These are phyloP conservation scores for Hyphopichia wangnamkhiaoensis DNA, from an alignment of 1,139 yeast genomes.

Conservation along the genomic window DNA sequence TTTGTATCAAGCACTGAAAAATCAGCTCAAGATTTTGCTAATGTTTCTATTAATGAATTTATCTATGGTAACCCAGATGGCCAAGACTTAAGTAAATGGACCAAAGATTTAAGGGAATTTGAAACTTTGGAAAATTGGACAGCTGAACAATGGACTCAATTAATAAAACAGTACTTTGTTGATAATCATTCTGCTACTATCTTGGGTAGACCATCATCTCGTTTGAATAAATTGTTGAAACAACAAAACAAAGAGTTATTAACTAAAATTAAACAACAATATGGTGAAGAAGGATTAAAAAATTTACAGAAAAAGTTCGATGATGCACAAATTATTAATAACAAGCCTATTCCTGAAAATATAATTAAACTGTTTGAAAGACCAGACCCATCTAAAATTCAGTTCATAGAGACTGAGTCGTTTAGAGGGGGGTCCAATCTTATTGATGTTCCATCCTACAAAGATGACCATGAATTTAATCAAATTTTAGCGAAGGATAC, in stretches of 20 bases:
- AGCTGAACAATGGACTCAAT: slow-evolving; percentile 62
- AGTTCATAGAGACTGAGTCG: slow-evolving; percentile 70
- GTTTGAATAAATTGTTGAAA: slow-evolving; percentile 55
- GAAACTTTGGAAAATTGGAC: slow-evolving; percentile 64
- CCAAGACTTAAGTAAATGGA: slow-evolving; percentile 54
- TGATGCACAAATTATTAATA: slow-evolving; percentile 67
- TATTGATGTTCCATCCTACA: slow-evolving; percentile 15
- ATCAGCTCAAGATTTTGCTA: slow-evolving; percentile 60
- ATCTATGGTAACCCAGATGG: slow-evolving; percentile 73
- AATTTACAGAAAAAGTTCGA: slow-evolving; percentile 52
- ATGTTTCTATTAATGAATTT: slow-evolving; percentile 74
- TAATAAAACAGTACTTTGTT: slow-evolving; percentile 56
- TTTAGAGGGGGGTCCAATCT: slow-evolving; percentile 49
- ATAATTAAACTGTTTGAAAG: slow-evolving; percentile 60
- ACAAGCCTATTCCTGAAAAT: slow-evolving; percentile 70
- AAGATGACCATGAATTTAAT: slow-evolving; percentile 25
- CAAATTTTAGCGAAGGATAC: slow-evolving; percentile 35
- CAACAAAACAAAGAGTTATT: slow-evolving; percentile 50
- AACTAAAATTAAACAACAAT: slow-evolving; percentile 47
- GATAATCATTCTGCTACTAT: slow-evolving; percentile 73
- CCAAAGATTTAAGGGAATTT: slow-evolving; percentile 59
- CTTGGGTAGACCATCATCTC: slow-evolving; percentile 72
- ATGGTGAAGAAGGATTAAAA: slow-evolving; percentile 64
- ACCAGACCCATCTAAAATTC: slow-evolving; percentile 76
- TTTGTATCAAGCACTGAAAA: slow-evolving; percentile 67